phyloP scores from a whole-genome alignment of 2,329 filamentous ascomycete species.

The Cephalotrichum gorgonifer region DNA sequence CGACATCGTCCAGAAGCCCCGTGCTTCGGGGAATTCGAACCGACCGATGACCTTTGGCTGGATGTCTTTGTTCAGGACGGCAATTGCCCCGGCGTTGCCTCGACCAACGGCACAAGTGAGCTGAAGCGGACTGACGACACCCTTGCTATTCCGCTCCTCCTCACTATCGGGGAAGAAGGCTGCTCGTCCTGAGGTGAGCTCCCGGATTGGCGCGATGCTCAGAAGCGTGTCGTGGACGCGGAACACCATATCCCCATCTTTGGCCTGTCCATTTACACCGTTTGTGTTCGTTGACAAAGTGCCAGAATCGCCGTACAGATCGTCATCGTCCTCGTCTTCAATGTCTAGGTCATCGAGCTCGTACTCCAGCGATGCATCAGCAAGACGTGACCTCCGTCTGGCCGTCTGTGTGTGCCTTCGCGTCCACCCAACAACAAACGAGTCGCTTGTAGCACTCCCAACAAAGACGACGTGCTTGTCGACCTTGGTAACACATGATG shows the following conservation, averaged over 20 bases:
- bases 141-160: slow-evolving; percentile 29
- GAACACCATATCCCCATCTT: slow-evolving; percentile 60
- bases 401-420: slow-evolving; percentile 50
- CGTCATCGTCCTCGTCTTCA: slow-evolving; percentile 54
- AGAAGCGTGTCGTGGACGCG: slow-evolving; percentile 65
- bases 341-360: slow-evolving; percentile 41
- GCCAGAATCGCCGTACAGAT: slow-evolving; percentile 38
- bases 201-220: slow-evolving; percentile 70
- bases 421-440: slow-evolving; percentile 70
- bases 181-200: slow-evolving; percentile 58
- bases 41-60: slow-evolving; percentile 61
- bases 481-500: slow-evolving; percentile 61
- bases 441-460: slow-evolving; percentile 76
- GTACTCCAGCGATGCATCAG: slow-evolving; percentile 41
- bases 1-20: slow-evolving; percentile 72
- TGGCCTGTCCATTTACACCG: slow-evolving; percentile 23
- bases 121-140: slow-evolving; percentile 35
- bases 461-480: slow-evolving; percentile 65
- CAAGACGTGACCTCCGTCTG: slow-evolving; percentile 52
- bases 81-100: slow-evolving; percentile 58
- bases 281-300: slow-evolving; percentile 20
- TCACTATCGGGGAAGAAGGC: slow-evolving; percentile 31
- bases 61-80: slow-evolving; percentile 68
- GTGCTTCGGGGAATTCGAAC: slow-evolving; percentile 62
- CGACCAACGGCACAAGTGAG: slow-evolving; percentile 52